phyloP scores from a whole-genome alignment of 495 filamentous ascomycete species.

The Annulohypoxylon nitens region DNA sequence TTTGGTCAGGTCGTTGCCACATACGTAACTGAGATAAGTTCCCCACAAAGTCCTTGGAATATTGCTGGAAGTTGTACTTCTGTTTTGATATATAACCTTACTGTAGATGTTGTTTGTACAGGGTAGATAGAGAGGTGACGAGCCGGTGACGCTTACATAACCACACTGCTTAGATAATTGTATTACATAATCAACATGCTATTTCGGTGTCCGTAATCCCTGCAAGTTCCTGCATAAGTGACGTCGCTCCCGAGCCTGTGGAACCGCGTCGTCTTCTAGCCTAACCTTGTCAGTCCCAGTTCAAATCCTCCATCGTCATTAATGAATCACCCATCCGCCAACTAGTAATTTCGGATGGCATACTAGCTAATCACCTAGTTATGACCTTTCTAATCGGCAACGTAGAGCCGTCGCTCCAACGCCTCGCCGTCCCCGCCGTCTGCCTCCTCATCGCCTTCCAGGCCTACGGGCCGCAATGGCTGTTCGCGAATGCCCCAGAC shows the following conservation, averaged over 20 bases:
- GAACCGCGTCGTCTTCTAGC: constrained; percentile 35
- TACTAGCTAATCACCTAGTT: neutral
- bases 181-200: constrained; percentile 10
- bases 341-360: constrained; percentile 30
- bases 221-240: constrained; percentile 43
- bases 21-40: too few relatives aligned
- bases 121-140: too few relatives aligned
- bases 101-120: too few relatives aligned
- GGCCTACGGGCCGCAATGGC: constrained; percentile 83
- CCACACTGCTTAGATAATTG: neutral
- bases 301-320: neutral
- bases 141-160: neutral
- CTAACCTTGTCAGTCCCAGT: constrained; percentile 2
- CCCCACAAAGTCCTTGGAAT: too few relatives aligned
- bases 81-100: too few relatives aligned
- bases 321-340: neutral
- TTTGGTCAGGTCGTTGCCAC: too few relatives aligned
- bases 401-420: constrained; percentile 51
- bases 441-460: constrained; percentile 79
- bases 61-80: too few relatives aligned
- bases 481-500: constrained; percentile 72
- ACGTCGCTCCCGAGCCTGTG: constrained; percentile 31
- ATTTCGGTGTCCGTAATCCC: neutral
- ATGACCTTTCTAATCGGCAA: constrained; percentile 52
- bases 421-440: constrained; percentile 76